Evolutionary conservation across 768 basidiomycete species (phyloP).

Genomic region (Suillus discolor): DNA sequence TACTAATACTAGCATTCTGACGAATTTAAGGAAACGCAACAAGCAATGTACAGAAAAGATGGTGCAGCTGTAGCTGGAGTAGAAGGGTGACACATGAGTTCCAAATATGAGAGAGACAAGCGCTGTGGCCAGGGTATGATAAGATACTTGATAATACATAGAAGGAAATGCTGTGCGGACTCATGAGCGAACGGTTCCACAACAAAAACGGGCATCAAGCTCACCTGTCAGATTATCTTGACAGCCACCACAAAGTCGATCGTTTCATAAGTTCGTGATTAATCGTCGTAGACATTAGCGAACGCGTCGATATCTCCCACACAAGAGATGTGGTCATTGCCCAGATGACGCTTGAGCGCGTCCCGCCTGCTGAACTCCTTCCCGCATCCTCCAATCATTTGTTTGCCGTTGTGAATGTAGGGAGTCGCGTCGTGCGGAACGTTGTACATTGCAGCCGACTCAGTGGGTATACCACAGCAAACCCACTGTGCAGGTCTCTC

Average conservation of each 20-base stretch:
- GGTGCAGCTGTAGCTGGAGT: background rate
- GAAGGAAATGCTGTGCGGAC: background rate
- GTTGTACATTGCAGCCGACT: constrained; percentile 25
- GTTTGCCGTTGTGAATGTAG: constrained; percentile 29
- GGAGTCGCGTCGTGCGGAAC: constrained; percentile 25
- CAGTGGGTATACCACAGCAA: constrained; percentile 37
- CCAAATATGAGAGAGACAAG: constrained; percentile 1
- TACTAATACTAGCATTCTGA: background rate
- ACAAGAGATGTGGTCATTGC: constrained; percentile 37
- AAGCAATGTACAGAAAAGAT: background rate
- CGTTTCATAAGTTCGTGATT: background rate
- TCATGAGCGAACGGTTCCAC: background rate
- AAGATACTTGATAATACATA: constrained; percentile 4
- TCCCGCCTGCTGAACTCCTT: constrained; percentile 41
- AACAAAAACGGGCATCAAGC: background rate
- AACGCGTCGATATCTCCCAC: constrained; percentile 34
- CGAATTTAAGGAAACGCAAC: background rate
- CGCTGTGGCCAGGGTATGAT: background rate
- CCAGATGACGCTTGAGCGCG: constrained; percentile 43
- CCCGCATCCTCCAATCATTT: constrained; percentile 41
- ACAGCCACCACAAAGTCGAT: background rate
- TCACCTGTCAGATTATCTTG: background rate
- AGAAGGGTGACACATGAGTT: background rate
- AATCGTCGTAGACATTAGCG: constrained; percentile 28
- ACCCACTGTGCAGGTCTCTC: constrained; percentile 39